Base-by-base conservation (phyloP, 2,329 filamentous ascomycete genomes). In the Leptodontidium sp. region DNA sequence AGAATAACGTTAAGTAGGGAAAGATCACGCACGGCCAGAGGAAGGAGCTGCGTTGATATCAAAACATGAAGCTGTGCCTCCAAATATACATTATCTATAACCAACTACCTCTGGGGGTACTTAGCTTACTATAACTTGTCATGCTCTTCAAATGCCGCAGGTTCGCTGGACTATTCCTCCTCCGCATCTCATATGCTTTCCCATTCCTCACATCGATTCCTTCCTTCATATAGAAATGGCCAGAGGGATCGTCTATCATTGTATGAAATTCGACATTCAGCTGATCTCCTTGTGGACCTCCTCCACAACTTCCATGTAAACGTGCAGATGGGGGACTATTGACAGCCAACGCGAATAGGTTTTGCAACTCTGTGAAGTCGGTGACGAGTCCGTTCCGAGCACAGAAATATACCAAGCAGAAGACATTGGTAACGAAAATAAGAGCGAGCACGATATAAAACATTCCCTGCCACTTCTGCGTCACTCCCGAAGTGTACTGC, bases 351-450 rank as follows among this genome's bases (percentile, higher is more conserved):
- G 88, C 83, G 74, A 94, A 94, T 1, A 94, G 81, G 76, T 94
- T 94, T 65, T 90, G 88, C 0, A 92, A 91, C 75, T 95, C 92
- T 0, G 89, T 92, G 76, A 91, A 94, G 80, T 95, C 93, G 0
- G 91, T 94, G 8, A 95, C 87, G 26, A 93, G 85, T 0, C 87
- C 87, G 0, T 82, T 81, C 6, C 81, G 77, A 71, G 85, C 82
- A 58, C 86, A 76, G 62, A 90, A 77, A 79, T 93, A 93, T 1
- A 81, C 75, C 0, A 93, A 80, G 67, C 90, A 91, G 49, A 90
- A 81, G 32, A 90, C 68, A 76, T 92, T 94, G 74, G 91, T 87
- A 29, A 87, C 71, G 74, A 93, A 92, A 1, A 92, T 89, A 15
- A 89, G 79, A 1, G 85, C 75, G 0, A 95, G 85, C 0, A 94